phyloP scores from a whole-genome alignment of 495 filamentous ascomycete genomes.

The Aspergillus panamensis region DNA sequence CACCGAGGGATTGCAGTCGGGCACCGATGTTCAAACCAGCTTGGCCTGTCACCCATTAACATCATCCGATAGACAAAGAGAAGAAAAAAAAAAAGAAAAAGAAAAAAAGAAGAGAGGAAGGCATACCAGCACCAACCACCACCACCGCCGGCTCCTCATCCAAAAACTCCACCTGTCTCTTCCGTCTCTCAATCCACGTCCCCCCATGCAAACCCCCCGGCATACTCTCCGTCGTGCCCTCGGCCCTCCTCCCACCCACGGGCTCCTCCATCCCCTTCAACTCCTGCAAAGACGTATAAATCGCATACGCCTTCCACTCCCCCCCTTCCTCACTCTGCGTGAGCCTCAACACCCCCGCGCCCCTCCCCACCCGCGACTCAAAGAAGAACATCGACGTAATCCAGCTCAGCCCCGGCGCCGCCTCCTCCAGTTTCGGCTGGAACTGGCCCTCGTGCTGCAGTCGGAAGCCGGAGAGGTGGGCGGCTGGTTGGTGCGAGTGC shows the following conservation, averaged over 20 bases:
- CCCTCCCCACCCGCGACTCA: conserved; percentile 50
- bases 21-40: conserved; percentile 60
- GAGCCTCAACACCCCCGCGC: conserved; percentile 55
- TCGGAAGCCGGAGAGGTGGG: conserved; percentile 31
- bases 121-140: conserved; percentile 57
- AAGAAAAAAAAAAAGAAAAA: not conserved
- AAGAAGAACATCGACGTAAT: conserved; percentile 52
- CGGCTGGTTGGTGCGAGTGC: conserved; percentile 31
- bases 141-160: conserved; percentile 60
- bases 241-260: conserved; percentile 39
- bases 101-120: conserved; percentile 9
- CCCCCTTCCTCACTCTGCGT: conserved; percentile 43
- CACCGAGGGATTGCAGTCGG: conserved; percentile 64
- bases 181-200: conserved; percentile 65
- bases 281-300: conserved; percentile 58
- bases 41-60: conserved; percentile 31
- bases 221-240: conserved; percentile 58
- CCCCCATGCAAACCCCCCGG: conserved; percentile 53
- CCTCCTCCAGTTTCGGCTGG: conserved; percentile 37
- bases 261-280: conserved; percentile 53
- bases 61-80: no score
- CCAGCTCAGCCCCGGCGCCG: conserved; percentile 46
- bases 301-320: conserved; percentile 62
- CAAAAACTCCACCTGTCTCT: conserved; percentile 53
- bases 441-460: conserved; percentile 44